Evolutionary conservation across 306 rosid genomes (phyloP).

Genomic region (Prunus kanzakura): DNA sequence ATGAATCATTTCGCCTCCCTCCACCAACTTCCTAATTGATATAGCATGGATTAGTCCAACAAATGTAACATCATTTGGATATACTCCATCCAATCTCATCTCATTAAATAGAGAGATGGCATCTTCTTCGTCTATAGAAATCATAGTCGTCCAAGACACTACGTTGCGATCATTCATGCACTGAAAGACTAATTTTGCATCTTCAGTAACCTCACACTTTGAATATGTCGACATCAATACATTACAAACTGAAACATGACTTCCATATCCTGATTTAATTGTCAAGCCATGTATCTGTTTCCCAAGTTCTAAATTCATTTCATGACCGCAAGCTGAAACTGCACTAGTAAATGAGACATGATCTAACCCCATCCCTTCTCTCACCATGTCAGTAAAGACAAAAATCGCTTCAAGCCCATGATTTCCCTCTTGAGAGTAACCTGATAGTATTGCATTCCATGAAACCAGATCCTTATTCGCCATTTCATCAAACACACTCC

Average conservation of each 20-base stretch:
- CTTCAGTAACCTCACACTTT: slow-evolving; percentile 53
- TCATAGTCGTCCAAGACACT: slow-evolving; percentile 82
- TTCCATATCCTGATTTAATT: slow-evolving; percentile 56
- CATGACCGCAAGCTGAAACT: slow-evolving; percentile 77
- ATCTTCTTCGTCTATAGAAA: slow-evolving; percentile 61
- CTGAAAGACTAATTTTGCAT: slow-evolving; percentile 56
- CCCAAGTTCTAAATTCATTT: slow-evolving; percentile 52
- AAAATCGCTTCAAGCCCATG: slow-evolving; percentile 56
- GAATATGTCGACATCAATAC: slow-evolving; percentile 77
- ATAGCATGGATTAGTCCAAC: slow-evolving; percentile 69
- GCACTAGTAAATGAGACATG: slow-evolving; percentile 73
- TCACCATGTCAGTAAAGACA: slow-evolving; percentile 57
- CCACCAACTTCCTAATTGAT: slow-evolving; percentile 44
- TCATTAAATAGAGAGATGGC: slow-evolving; percentile 53
- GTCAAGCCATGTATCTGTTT: slow-evolving; percentile 65
- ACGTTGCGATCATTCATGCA: slow-evolving; percentile 57
- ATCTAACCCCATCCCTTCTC: slow-evolving; percentile 59
- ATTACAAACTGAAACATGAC: slow-evolving; percentile 58
- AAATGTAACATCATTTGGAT: slow-evolving; percentile 79
- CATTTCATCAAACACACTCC: slow-evolving; percentile 72
- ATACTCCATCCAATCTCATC: slow-evolving; percentile 65
- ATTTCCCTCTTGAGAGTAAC: slow-evolving; percentile 69
- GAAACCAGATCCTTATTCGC: slow-evolving; percentile 54
- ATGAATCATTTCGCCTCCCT: slow-evolving; percentile 60
- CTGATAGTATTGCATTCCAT: slow-evolving; percentile 78